These are phyloP conservation scores for Ilyonectria sp. DNA, from an alignment of 2,329 filamentous ascomycete genomes.

Conservation along the genomic window DNA sequence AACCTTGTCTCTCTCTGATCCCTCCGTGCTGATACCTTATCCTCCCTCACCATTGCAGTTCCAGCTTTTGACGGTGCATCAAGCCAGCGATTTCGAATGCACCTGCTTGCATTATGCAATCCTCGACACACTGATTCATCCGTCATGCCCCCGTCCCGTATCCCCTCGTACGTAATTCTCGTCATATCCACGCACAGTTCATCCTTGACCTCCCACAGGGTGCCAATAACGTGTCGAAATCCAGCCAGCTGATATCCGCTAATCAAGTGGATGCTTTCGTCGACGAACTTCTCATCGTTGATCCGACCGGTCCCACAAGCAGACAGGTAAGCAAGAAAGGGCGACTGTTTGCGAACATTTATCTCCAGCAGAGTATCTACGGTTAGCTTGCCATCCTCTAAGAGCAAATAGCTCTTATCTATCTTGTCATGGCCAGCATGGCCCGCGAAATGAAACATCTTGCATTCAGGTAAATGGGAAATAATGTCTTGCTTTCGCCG, in stretches of 20 bases:
- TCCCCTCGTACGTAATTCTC: conserved; percentile 1
- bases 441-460: conserved; percentile 53
- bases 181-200: background rate
- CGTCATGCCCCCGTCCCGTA: background rate
- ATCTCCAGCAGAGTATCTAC: conserved; percentile 34
- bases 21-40: too few relatives aligned
- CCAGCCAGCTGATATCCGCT: conserved; percentile 13
- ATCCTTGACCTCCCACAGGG: conserved; percentile 15
- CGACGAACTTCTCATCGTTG: conserved; percentile 42
- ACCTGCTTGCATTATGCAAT: conserved; percentile 8
- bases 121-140: conserved; percentile 11
- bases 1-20: too few relatives aligned
- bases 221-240: conserved; percentile 18
- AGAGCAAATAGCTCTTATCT: conserved; percentile 33
- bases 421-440: conserved; percentile 56
- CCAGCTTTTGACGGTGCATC: too few relatives aligned
- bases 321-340: conserved; percentile 57
- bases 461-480: conserved; percentile 40
- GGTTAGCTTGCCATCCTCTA: conserved; percentile 27
- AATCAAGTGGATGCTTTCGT: conserved; percentile 57
- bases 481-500: conserved; percentile 44
- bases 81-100: conserved; percentile 6
- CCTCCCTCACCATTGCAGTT: too few relatives aligned
- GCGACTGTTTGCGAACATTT: conserved; percentile 31
- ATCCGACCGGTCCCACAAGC: conserved; percentile 52